Evolutionary conservation across 192 early-diverging fungal species (phyloP), one percentile per base, ranked within the genome.

Genomic region (Backusella luteola): DNA sequence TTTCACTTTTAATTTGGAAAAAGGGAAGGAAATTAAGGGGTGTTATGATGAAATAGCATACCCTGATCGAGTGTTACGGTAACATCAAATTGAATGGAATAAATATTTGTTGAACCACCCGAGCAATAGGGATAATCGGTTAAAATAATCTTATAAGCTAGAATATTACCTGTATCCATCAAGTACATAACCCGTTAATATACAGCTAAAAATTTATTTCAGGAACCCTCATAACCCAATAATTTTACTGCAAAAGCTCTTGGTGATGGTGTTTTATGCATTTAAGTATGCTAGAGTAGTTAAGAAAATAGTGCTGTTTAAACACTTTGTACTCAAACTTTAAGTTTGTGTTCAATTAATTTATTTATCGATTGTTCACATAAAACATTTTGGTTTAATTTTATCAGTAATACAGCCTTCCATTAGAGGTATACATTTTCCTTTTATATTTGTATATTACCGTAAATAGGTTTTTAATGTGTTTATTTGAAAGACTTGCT

Each of bases 331-430:
- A 29, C 56, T 12, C 56, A 63, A 63, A 63, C 26, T 26, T 63
- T 63, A 63, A 49, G 23, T 14, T 63, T 63, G 56, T 12, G 56
- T 63, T 63, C 56, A 63, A 29, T 63, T 63, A 63, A 63, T 63
- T 63, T 63, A 63, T 39, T 39, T 49, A n/a, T 49, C 46, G 21
- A 49, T 49, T 49, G 46, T 49, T 49, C 46, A 29, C 56, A 29
- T n/a, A 63, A 63, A 63, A 14, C 3, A 26, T 29, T 9, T 11
- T 63, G 38, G 26, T n/a, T 59, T 14, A 29, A 4, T 29, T 14
- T 63, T 26, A 29, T 15, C 29, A 11, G 56, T 63, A 63, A 4
- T 63, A 63, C 56, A 63, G 12, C 12, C 0, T 26, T 12, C 56
- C 23, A 63, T 23, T 63, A 63, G 12, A 12, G 56, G 23, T 8